Evolutionary conservation across 2,329 filamentous ascomycete genomes (phyloP), one percentile per base, ranked within the genome.

Genomic region (Venturia effusa): DNA sequence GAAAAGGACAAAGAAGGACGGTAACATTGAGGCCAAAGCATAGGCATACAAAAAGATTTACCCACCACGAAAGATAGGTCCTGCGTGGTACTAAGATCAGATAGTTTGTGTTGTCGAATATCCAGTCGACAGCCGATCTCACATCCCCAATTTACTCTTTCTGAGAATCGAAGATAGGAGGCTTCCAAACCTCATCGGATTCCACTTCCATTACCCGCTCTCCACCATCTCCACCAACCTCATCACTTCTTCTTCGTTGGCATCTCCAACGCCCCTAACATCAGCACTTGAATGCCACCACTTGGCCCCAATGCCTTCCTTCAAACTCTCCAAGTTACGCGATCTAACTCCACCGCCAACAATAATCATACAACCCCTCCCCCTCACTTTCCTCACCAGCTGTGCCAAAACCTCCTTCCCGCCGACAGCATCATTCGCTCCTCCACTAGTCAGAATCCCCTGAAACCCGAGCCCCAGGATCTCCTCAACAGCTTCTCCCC

Each of bases 321-420:
- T 71, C 43, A 83, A 65, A 10, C 63, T 62, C 30, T 66, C 66
- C 39, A 81, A 64, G 70, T 82, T 83, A 5, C 55, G 67, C 27
- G 76, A 72, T 59, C 81, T 73, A 5, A 84, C 74, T 0, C 81
- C 79, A 45, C 81, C 81, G 0, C 81, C 82, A 19, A 79, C 70
- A 64, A 84, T 80, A 30, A 84, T 71, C 0, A 72, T 69, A 39
- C 81, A 63, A 19, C 24, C 34, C 45, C 24, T 63, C 15, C 45
- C 37, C 43, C 22, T 27, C 1, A 40, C 32, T n/a, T 7, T 39
- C 34, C 51, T n/a, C 13, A 48, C 51, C 34, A 78, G 65, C 48
- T 67, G 54, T n/a, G 61, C 65, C 4, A 81, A 69, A 51, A 62
- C 65, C 2, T 72, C 70, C 1, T 70, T 63, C 2, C 79, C 77